Evolutionary conservation across 768 basidiomycete species (phyloP), one percentile per base, ranked within the genome.

Genomic region (Termitomyces sp.): DNA sequence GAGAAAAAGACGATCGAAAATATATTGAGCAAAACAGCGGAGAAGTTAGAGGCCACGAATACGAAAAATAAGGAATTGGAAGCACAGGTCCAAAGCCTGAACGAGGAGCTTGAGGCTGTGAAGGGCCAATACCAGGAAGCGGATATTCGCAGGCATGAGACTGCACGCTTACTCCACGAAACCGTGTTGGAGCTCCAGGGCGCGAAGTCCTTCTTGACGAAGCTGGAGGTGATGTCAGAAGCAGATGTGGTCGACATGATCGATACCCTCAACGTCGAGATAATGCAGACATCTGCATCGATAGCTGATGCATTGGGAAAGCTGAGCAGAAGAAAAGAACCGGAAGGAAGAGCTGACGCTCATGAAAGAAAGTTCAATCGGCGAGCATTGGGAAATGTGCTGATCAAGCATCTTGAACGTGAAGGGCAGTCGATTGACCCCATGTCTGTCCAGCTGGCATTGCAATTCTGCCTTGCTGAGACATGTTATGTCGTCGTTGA

Each of bases 121-220:
- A 51, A 54, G 19, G 54, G 51, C 1, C 56, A 63, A 21, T 51
- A 68, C 14, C 54, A 51, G 12, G 56, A 56, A 26, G 24, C 61
- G 5, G 66, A 67, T 45, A 52, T 47, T 9, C 66, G 62, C 28
- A 60, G 64, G 38, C 38, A 35, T 8, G 53, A 62, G 34, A 62
- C 62, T 28, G 54, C 60, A 3, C 58, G 56, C 4, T 32, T 68
- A 8, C 51, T 71, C 15, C 63, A 68, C n/a, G 66, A 64, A 24
- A 63, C 67, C 19, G 74, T 68, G 5, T 64, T 65, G 6, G 78
- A 80, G 57, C 58, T 80, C 7, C 71, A 70, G n/a, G 70, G 67
- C 0, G 73, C 73, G 0, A 75, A 77, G 49, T 63, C 68, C 9
- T 80, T 75, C 61, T 63, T 80, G 63, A 73, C 71, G 1, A 77